These are phyloP conservation scores for Tylopilus subfusipes DNA, from an alignment of 768 basidiomycete species.

Conservation along the genomic window DNA sequence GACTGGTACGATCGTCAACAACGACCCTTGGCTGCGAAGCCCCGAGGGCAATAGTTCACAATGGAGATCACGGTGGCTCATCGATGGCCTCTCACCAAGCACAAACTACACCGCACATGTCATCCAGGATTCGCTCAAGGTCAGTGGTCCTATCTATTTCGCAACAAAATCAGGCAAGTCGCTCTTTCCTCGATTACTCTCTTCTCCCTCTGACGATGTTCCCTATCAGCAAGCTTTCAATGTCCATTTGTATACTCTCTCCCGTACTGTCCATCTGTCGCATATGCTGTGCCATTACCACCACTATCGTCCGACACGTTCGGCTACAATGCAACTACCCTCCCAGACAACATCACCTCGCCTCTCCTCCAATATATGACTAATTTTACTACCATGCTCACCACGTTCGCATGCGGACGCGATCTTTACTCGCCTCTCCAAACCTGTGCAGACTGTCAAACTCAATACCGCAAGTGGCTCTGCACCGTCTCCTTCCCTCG, in stretches of 20 bases:
- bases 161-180: slow-evolving; percentile 68
- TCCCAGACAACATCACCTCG: slow-evolving; percentile 47
- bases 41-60: too few relatives aligned
- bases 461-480: slow-evolving; percentile 72
- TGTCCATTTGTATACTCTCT: slow-evolving; percentile 71
- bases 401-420: slow-evolving; percentile 73
- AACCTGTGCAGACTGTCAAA: slow-evolving; percentile 71
- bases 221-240: slow-evolving; percentile 48
- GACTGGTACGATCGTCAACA: slow-evolving; percentile 38
- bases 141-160: slow-evolving; percentile 69
- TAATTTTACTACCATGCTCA: slow-evolving; percentile 72
- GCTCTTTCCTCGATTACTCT: not conserved
- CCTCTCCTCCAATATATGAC: slow-evolving; percentile 57
- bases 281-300: slow-evolving; percentile 69
- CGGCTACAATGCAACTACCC: slow-evolving; percentile 47
- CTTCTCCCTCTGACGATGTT: not conserved
- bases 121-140: slow-evolving; percentile 49
- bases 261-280: slow-evolving; percentile 67
- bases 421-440: slow-evolving; percentile 78
- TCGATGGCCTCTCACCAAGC: slow-evolving; percentile 52
- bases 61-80: slow-evolving; percentile 69
- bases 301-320: slow-evolving; percentile 40
- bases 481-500: slow-evolving; percentile 73
- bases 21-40: slow-evolving; percentile 57
- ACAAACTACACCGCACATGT: slow-evolving; percentile 82